Evolutionary conservation across 2,329 filamentous ascomycete species (phyloP).

Genomic region (Salinomyces thailandicus): DNA sequence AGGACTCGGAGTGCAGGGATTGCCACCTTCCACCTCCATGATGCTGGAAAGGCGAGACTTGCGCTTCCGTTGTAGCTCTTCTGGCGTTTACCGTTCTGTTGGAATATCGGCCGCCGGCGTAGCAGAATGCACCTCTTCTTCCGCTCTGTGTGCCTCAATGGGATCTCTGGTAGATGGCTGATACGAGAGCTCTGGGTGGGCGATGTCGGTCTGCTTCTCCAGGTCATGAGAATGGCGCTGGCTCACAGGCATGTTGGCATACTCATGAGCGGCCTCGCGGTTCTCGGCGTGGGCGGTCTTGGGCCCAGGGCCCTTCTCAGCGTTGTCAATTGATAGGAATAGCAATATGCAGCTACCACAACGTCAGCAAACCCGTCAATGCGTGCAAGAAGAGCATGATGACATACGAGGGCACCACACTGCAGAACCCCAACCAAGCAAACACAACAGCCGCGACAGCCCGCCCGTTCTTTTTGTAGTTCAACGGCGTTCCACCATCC

Average conservation of each 20-base stretch:
- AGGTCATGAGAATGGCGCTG: background rate
- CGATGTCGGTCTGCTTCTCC: constrained; percentile 1
- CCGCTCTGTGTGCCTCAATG: too few relatives aligned
- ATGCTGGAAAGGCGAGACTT: constrained; percentile 2
- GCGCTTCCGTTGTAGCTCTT: background rate
- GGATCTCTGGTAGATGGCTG: too few relatives aligned
- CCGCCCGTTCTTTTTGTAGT: constrained; percentile 41
- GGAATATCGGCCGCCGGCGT: constrained; percentile 2
- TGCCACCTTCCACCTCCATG: constrained; percentile 1
- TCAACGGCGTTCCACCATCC: constrained; percentile 29
- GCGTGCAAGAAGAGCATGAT: background rate
- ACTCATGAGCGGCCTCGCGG: constrained; percentile 1
- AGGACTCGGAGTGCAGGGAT: background rate
- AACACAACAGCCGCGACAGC: constrained; percentile 44
- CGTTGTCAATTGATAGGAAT: constrained; percentile 30
- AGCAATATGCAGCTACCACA: constrained; percentile 29
- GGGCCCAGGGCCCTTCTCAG: constrained; percentile 28
- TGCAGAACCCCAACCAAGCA: constrained; percentile 39
- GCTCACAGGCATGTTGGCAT: background rate
- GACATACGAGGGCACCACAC: constrained; percentile 6
- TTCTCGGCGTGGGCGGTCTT: constrained; percentile 28
- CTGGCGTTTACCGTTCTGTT: constrained; percentile 5
- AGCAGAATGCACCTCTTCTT: too few relatives aligned
- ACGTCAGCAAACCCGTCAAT: background rate
- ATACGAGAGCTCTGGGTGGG: too few relatives aligned